A percentile compares a stretch with the other conserved stretches of the same genome.
Conservation (phyloP, 768 basidiomycete genomes). For the Suillus decipiens region DNA sequence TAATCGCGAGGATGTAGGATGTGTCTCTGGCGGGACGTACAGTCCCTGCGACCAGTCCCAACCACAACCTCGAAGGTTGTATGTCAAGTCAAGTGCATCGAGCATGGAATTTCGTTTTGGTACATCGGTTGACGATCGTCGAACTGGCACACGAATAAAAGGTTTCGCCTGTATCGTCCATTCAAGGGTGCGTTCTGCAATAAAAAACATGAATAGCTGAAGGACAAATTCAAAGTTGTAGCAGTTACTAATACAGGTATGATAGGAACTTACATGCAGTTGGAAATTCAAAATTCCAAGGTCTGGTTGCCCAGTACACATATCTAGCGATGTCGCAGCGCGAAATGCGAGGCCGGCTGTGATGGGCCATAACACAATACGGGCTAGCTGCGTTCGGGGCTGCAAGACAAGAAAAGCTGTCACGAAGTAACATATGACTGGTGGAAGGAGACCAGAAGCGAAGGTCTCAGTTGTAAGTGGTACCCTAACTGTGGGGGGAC, state of each 20-base stretch:
- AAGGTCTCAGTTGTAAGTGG: slow-evolving; percentile 37
- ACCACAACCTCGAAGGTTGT: slow-evolving; percentile 56
- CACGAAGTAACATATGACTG: slow-evolving; percentile 45
- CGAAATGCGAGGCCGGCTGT: slow-evolving; percentile 44
- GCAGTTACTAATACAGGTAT: no score
- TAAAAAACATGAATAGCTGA: slow-evolving; percentile 18
- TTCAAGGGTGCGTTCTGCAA: slow-evolving; percentile 18
- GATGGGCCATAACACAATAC: slow-evolving; percentile 48
- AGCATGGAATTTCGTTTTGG: neutral
- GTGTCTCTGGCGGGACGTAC: slow-evolving; percentile 38
- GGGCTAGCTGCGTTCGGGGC: slow-evolving; percentile 44
- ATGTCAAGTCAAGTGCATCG: slow-evolving; percentile 52
- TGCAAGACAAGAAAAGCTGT: slow-evolving; percentile 49
- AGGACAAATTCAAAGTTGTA: neutral
- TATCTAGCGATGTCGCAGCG: slow-evolving; percentile 27
- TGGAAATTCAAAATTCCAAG: slow-evolving; percentile 11
- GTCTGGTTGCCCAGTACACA: slow-evolving; percentile 7
- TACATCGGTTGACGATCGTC: slow-evolving; percentile 4
- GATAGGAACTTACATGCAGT: slow-evolving; percentile 14
- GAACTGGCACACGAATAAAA: slow-evolving; percentile 11
- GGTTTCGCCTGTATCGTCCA: slow-evolving; percentile 19
- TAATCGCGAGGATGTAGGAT: slow-evolving; percentile 38
- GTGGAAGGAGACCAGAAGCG: slow-evolving; percentile 40
- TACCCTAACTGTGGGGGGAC: slow-evolving; percentile 11
- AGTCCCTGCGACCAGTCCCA: slow-evolving; percentile 56